phyloP scores from a whole-genome alignment of 2,329 filamentous ascomycete genomes.

The Cladosporium halotolerans region DNA sequence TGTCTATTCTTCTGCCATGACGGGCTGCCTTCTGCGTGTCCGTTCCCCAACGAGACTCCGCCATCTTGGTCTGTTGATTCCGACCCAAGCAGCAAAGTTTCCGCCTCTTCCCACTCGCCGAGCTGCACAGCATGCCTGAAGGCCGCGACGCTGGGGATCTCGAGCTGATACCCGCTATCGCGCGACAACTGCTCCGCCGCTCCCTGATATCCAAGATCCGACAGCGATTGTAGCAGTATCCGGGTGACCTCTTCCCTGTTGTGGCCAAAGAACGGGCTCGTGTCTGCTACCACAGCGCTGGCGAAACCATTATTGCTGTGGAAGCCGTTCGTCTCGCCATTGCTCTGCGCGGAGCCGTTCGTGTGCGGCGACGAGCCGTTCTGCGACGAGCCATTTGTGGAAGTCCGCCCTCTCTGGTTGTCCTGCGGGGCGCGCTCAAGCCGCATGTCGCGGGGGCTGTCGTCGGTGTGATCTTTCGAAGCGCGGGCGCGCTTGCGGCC shows the following conservation, averaged over 20 bases:
- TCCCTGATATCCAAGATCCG: slow-evolving; percentile 76
- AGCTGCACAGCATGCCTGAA: slow-evolving; percentile 75
- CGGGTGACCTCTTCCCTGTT: slow-evolving; percentile 88
- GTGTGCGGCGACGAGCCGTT: slow-evolving; percentile 32
- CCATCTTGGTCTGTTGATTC: slow-evolving; percentile 34
- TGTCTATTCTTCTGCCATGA: background rate
- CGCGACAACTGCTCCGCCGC: slow-evolving; percentile 69
- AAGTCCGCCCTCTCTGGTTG: slow-evolving; percentile 32
- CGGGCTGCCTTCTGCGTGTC: slow-evolving; percentile 14
- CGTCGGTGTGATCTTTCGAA: slow-evolving; percentile 24
- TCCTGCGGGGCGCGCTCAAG: slow-evolving; percentile 33
- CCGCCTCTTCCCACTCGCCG: slow-evolving; percentile 80
- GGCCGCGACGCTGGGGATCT: slow-evolving; percentile 77
- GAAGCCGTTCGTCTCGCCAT: slow-evolving; percentile 35
- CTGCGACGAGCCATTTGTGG: slow-evolving; percentile 32
- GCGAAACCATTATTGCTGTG: slow-evolving; percentile 35
- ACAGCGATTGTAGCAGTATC: slow-evolving; percentile 83
- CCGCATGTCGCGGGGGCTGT: slow-evolving; percentile 34
- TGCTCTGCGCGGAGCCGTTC: slow-evolving; percentile 34
- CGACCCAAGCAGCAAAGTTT: slow-evolving; percentile 64
- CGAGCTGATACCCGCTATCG: slow-evolving; percentile 82
- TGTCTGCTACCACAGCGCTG: slow-evolving; percentile 22
- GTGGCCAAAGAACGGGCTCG: slow-evolving; percentile 67
- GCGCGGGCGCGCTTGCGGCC: slow-evolving; percentile 38
- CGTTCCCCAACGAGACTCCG: slow-evolving; percentile 34